Evolutionary conservation across 352 stramenopile species (phyloP).

Genomic region (Phytophthora constricta): DNA sequence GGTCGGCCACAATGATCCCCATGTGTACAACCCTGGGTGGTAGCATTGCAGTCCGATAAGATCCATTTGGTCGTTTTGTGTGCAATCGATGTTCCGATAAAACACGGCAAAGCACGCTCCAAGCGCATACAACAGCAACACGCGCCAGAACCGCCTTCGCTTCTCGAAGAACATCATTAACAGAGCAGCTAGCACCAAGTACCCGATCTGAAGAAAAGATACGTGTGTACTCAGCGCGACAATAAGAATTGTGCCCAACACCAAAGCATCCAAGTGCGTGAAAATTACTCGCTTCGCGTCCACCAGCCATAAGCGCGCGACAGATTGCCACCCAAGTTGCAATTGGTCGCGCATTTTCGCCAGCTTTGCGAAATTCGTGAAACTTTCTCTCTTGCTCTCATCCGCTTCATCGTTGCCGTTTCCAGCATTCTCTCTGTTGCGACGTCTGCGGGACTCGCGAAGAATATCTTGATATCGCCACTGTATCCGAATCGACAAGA

Average conservation of each 20-base stretch:
- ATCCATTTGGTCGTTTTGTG: conserved; percentile 45
- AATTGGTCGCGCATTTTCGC: conserved; percentile 59
- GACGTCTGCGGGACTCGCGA: conserved; percentile 41
- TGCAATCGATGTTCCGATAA: conserved; percentile 80
- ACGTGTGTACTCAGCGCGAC: conserved; percentile 83
- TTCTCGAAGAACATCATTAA: conserved; percentile 87
- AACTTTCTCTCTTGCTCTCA: conserved; percentile 35
- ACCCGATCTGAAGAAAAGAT: conserved; percentile 86
- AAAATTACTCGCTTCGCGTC: conserved; percentile 80
- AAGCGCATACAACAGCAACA: conserved; percentile 77
- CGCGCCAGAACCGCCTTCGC: conserved; percentile 76
- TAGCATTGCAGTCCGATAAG: conserved; percentile 82
- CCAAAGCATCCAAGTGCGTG: conserved; percentile 78
- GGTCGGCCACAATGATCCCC: conserved; percentile 78
- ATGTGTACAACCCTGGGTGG: conserved; percentile 56
- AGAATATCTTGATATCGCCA: conserved; percentile 80
- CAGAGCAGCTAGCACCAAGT: conserved; percentile 77
- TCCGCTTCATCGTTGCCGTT: conserved; percentile 22
- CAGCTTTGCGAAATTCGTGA: conserved; percentile 47
- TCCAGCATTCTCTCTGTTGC: conserved; percentile 20
- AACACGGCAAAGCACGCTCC: conserved; percentile 78
- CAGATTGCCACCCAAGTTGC: conserved; percentile 56
- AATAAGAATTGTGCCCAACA: conserved; percentile 82
- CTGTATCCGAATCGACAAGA: conserved; percentile 77
- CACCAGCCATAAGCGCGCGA: conserved; percentile 65